Evolutionary conservation across 371 early-diverging fungal genomes (phyloP), one percentile per base, ranked within the genome.

Genomic region (Mortierella sp.): DNA sequence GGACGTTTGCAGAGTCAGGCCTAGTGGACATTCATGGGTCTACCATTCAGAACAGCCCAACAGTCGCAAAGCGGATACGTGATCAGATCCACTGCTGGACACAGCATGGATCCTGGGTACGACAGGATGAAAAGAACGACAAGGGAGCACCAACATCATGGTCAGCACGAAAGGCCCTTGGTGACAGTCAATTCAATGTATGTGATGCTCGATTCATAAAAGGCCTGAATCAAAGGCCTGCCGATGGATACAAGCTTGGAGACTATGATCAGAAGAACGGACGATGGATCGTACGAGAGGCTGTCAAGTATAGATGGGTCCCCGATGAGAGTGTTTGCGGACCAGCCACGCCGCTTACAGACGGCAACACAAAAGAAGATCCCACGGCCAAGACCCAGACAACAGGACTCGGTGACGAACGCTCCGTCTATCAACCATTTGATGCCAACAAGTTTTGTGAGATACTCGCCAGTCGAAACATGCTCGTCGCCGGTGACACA

Each of bases 401-500:
- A 19, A 12, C 9, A 8, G 69, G 63, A 21, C 43, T 69, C 41
- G 43, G 48, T 12, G 63, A 62, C 41, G 54, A 52, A 0, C 54
- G 57, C 10, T 43, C 71, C 10, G 43, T 28, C 12, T 72, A 66
- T 46, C 40, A 47, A 43, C 57, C 57, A 19, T 67, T 63, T 41
- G 13, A 63, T 3, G 16, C 17, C 1, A 14, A 47, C 0, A 19
- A 54, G 34, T 74, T 74, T 50, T 74, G 74, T 37, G 46, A 49
- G 19, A 28, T 34, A 17, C 43, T 74, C 7, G 47, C 29, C 13
- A 13, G 63, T 12, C 58, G 74, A 14, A 63, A 62, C 37, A 68
- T 87, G 40, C 60, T 86, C 25, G 43, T 88, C 16, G 86, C 84
- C 0, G 89, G 89, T 29, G 89, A 88, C 67, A 49, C 83, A 14